These are phyloP conservation scores for Ophiocordyceps camponoti-saundersi DNA, from an alignment of 2,329 filamentous ascomycete species.

Conservation along the genomic window DNA sequence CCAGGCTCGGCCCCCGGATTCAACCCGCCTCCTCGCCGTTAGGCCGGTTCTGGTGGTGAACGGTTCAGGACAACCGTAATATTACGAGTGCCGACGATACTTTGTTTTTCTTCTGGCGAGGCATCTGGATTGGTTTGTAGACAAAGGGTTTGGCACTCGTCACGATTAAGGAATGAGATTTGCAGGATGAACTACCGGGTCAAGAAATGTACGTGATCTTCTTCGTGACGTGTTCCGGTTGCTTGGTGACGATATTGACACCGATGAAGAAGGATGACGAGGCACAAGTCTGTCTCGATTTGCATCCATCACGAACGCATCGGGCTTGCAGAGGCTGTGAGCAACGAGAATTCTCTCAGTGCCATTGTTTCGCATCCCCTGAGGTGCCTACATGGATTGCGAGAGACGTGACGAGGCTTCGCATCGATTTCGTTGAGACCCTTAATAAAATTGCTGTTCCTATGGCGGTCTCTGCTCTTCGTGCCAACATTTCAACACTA, in stretches of 20 bases:
- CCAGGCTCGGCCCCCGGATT: slow-evolving; percentile 52
- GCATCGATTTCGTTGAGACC: neutral
- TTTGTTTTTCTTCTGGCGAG: slow-evolving; percentile 6
- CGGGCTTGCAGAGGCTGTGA: neutral
- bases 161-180: neutral
- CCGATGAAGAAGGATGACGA: neutral
- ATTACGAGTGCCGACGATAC: slow-evolving; percentile 9
- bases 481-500: neutral
- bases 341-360: neutral
- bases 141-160: neutral
- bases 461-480: neutral
- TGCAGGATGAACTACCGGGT: slow-evolving; percentile 1
- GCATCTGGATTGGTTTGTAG: slow-evolving; percentile 7
- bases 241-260: slow-evolving; percentile 2
- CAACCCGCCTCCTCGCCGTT: slow-evolving; percentile 52
- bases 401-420: neutral
- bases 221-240: slow-evolving; percentile 1
- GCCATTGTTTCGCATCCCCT: neutral
- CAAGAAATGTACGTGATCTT: slow-evolving; percentile 4
- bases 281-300: neutral
- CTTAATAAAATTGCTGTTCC: slow-evolving; percentile 1
- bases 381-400: neutral
- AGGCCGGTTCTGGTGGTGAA: slow-evolving; percentile 13
- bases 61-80: slow-evolving; percentile 8
- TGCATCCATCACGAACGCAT: neutral